Evolutionary conservation across 2,329 filamentous ascomycete species (phyloP), one percentile per base, ranked within the genome.

Genomic region (Calonectria pteridis): DNA sequence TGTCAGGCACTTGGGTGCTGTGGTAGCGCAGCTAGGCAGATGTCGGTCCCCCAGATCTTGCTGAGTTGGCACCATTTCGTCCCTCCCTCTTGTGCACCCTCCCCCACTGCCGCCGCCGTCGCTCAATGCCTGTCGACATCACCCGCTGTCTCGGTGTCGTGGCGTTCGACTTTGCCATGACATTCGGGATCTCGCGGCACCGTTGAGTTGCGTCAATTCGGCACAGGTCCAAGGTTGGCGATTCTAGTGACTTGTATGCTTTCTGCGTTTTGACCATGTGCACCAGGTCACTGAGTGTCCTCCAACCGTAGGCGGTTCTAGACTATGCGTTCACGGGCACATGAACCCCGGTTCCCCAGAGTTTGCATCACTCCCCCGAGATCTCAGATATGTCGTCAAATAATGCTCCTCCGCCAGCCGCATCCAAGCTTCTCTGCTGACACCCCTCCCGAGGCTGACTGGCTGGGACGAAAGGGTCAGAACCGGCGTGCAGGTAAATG

Each of bases 381-480:
- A 55, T 62, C 26, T 40, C 26, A 28, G 33, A 43, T 40, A 46
- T 58, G 51, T 49, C 11, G n/a, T 62, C 37, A 64, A 73, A 67
- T 11, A 66, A 64, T 51, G 43, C 53, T 55, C 68, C 46, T 33
- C 53, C n/a, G 53, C 63, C 73, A 76, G 76, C 73, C 76, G 73
- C 71, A 74, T 62, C 35, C 43, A 51, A 40, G 35, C 62, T 46
- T 53, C 50, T 53, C 53, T 65, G 59, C 20, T 46, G 51, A 51
- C 58, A 72, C 55, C 46, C 68, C 50, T 10, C 49, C 31, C 70
- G 43, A 77, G 72, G 75, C 75, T 79, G 72, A 72, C 28, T 50
- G 64, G 68, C 63, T 68, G 69, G 71, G 43, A 71, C 72, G 55
- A 46, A 63, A 33, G 58, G 43, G 58, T 58, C 65, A 46, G 65